These are phyloP conservation scores for Arachis hypogaea DNA, from an alignment of 306 rosid species.

Conservation along the genomic window DNA sequence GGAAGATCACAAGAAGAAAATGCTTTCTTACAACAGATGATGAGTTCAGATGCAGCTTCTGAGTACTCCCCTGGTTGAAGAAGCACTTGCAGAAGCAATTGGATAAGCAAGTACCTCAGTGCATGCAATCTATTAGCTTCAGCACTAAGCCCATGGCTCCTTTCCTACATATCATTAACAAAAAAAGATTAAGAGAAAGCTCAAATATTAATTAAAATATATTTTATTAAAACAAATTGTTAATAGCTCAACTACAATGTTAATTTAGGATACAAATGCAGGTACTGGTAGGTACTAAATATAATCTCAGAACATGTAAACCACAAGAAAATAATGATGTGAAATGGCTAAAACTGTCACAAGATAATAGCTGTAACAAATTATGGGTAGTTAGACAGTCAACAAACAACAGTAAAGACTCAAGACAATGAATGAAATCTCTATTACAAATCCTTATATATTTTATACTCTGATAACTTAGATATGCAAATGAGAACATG, in stretches of 20 bases:
- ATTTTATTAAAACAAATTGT: not conserved
- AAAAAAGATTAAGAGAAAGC: conserved; percentile 11
- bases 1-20: conserved; percentile 64
- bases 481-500: conserved; percentile 18
- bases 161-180: conserved; percentile 63
- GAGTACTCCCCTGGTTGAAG: conserved; percentile 79
- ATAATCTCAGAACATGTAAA: not conserved
- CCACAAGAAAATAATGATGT: not conserved
- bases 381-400: conserved; percentile 7
- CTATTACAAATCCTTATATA: not conserved
- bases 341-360: not conserved
- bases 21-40: conserved; percentile 81
- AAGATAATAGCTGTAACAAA: conserved; percentile 1
- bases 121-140: conserved; percentile 72
- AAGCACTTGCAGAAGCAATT: conserved; percentile 86
- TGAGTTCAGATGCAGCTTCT: conserved; percentile 83
- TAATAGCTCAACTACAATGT: not conserved
- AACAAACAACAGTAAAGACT: conserved; percentile 9
- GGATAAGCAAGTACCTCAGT: conserved; percentile 85
- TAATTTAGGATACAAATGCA: conserved; percentile 2
- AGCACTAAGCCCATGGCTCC: conserved; percentile 50
- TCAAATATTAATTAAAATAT: conserved; percentile 3
- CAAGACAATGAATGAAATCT: not conserved
- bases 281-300: not conserved
- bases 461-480: not conserved